Percentiles rank a stretch among this genome's conserved stretches.
phyloP scores from a whole-genome alignment of 352 stramenopile species.

The Phytopythium chamaehyphon region DNA sequence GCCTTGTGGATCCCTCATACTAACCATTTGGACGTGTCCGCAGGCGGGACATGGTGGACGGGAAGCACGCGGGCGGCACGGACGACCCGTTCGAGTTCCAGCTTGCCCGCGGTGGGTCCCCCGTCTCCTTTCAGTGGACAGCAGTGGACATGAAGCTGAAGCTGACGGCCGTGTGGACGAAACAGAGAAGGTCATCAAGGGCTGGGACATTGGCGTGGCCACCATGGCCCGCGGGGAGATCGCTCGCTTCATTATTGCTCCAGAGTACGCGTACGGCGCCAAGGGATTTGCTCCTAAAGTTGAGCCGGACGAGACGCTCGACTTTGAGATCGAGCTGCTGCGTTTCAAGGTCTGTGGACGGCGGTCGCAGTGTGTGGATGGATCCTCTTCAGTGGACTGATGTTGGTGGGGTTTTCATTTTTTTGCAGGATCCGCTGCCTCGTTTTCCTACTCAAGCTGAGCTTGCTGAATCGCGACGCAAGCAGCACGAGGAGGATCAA shows the following conservation, averaged over 20 bases:
- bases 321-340: slow-evolving; percentile 85
- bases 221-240: slow-evolving; percentile 79
- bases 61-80: slow-evolving; percentile 77
- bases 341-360: slow-evolving; percentile 55
- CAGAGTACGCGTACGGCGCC: slow-evolving; percentile 74
- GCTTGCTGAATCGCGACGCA: slow-evolving; percentile 75
- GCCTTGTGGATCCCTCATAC: neutral
- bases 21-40: neutral
- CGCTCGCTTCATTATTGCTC: slow-evolving; percentile 79
- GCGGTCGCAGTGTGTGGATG: neutral
- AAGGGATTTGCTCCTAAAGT: slow-evolving; percentile 82
- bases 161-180: neutral
- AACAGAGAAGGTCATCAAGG: slow-evolving; percentile 84
- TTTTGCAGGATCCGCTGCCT: slow-evolving; percentile 76
- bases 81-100: slow-evolving; percentile 87
- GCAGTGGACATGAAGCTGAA: slow-evolving; percentile 1
- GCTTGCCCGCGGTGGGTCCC: slow-evolving; percentile 52
- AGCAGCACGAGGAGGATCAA: slow-evolving; percentile 77
- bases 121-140: neutral
- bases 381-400: too few relatives aligned
- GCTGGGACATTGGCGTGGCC: slow-evolving; percentile 79
- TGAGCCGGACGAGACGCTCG: slow-evolving; percentile 78
- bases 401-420: neutral
- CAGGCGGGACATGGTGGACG: slow-evolving; percentile 75
- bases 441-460: slow-evolving; percentile 81